Percentiles rank a stretch among this genome's conserved stretches.
Evolutionary conservation across 306 rosid genomes (phyloP).

Genomic region (Gillenia trifoliata): DNA sequence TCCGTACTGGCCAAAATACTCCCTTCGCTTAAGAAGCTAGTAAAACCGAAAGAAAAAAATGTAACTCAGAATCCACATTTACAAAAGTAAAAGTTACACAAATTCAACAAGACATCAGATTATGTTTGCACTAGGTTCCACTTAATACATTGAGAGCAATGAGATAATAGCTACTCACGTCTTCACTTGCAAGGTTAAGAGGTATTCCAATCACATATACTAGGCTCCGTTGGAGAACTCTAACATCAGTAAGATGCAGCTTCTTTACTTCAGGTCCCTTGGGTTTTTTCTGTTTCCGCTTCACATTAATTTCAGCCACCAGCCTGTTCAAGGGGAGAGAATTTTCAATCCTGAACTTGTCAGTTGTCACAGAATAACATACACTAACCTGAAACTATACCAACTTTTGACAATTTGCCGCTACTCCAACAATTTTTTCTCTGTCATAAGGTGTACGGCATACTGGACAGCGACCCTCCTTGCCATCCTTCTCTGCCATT

Average conservation of each 20-base stretch:
- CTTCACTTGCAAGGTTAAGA: conserved; percentile 71
- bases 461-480: conserved; percentile 90
- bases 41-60: background rate
- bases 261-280: conserved; percentile 79
- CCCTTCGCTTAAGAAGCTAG: conserved; percentile 80
- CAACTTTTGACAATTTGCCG: conserved; percentile 68
- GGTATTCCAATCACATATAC: conserved; percentile 88
- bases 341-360: background rate
- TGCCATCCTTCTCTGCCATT: conserved; percentile 92
- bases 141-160: background rate
- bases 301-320: conserved; percentile 63
- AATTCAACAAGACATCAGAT: background rate
- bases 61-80: background rate
- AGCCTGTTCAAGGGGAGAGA: conserved; percentile 30
- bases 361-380: background rate
- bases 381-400: background rate
- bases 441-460: conserved; percentile 86
- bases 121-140: background rate
- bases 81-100: background rate
- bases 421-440: conserved; percentile 88
- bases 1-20: conserved; percentile 96
- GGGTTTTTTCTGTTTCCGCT: conserved; percentile 59
- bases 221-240: conserved; percentile 89
- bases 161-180: conserved; percentile 38
- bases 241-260: conserved; percentile 89